A percentile compares a stretch with the other conserved stretches of the same genome.
Evolutionary conservation across 2,329 filamentous ascomycete genomes (phyloP).

Genomic region (Sporothrix phasma): DNA sequence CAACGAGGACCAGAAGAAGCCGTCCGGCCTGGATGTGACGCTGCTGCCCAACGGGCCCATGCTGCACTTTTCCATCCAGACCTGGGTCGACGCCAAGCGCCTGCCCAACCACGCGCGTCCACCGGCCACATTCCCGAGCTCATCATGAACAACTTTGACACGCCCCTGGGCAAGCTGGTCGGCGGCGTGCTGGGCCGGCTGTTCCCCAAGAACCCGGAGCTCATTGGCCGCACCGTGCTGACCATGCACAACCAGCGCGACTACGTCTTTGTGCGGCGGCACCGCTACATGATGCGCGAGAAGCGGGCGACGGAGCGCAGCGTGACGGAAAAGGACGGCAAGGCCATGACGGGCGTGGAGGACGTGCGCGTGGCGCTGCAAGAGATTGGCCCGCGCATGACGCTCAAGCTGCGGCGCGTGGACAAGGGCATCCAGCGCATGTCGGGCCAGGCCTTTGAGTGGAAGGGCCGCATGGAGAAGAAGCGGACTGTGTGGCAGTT

Average conservation of each 20-base stretch:
- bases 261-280: constrained; percentile 85
- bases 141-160: constrained; percentile 88
- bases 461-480: constrained; percentile 95
- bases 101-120: constrained; percentile 77
- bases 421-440: constrained; percentile 70
- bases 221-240: constrained; percentile 79
- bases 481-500: constrained; percentile 86
- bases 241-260: constrained; percentile 93
- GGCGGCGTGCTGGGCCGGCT: constrained; percentile 73
- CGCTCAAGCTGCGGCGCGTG: constrained; percentile 78
- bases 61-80: constrained; percentile 83
- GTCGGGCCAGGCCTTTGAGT: constrained; percentile 72
- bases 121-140: constrained; percentile 88
- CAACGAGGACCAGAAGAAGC: constrained; percentile 80
- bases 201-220: constrained; percentile 61
- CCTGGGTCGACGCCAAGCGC: constrained; percentile 81
- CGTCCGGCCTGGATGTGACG: constrained; percentile 71
- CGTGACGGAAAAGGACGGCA: constrained; percentile 71
- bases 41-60: constrained; percentile 79
- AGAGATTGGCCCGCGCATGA: constrained; percentile 66
- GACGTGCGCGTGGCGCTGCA: constrained; percentile 79
- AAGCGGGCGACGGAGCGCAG: constrained; percentile 80
- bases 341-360: constrained; percentile 75
- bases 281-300: constrained; percentile 88
- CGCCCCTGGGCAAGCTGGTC: constrained; percentile 77